Conservation (phyloP, 441 rosid species). For the Geranium incanum region DNA sequence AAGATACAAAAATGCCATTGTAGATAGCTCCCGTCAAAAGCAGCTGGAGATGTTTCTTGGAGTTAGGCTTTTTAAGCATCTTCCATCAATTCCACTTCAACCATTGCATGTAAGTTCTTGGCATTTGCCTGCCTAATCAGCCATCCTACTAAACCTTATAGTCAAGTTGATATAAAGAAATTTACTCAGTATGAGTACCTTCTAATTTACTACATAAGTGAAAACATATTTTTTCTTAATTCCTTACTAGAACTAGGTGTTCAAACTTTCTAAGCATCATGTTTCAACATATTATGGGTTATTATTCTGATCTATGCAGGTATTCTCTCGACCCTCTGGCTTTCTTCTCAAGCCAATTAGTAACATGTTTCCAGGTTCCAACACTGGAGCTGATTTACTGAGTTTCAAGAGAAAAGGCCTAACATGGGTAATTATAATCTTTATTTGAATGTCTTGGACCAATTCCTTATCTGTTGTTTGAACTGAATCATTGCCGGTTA, state of each 20-base stretch:
- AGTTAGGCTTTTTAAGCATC: slow-evolving; percentile 88
- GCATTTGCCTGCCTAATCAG: background rate
- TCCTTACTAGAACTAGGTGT: slow-evolving; percentile 1
- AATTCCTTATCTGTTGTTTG: slow-evolving; percentile 4
- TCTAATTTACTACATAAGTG: too few species aligned
- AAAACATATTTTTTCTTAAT: background rate
- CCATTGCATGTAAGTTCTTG: slow-evolving; percentile 67
- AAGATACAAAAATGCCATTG: slow-evolving; percentile 82
- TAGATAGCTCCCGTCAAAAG: slow-evolving; percentile 94
- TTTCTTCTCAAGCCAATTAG: slow-evolving; percentile 84
- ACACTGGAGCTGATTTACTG: slow-evolving; percentile 55
- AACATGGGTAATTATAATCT: slow-evolving; percentile 59
- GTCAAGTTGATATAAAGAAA: too few species aligned
- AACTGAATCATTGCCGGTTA: slow-evolving; percentile 3
- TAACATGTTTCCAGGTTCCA: slow-evolving; percentile 45
- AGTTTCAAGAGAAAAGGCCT: slow-evolving; percentile 71
- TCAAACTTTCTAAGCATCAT: slow-evolving; percentile 16
- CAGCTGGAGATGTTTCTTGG: slow-evolving; percentile 97
- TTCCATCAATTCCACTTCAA: slow-evolving; percentile 74
- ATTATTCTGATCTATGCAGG: slow-evolving; percentile 34
- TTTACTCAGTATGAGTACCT: background rate
- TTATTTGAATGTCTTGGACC: slow-evolving; percentile 18
- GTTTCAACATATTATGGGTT: slow-evolving; percentile 13
- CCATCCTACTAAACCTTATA: background rate
- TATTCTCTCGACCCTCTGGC: slow-evolving; percentile 69